phyloP scores from a whole-genome alignment of 2,329 filamentous ascomycete genomes.

The Dothiorella sarmentorum region DNA sequence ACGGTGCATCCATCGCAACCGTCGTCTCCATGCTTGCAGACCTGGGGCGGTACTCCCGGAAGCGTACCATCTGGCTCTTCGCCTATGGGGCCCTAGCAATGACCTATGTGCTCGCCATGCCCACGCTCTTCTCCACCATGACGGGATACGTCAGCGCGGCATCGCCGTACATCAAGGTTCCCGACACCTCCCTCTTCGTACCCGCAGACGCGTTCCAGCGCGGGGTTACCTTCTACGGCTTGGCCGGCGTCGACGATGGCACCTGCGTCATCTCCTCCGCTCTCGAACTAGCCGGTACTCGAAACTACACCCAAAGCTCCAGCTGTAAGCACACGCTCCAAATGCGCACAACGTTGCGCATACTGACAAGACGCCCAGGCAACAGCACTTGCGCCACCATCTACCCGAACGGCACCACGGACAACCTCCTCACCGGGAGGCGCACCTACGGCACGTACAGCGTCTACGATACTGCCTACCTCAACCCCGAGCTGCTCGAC shows the following conservation, averaged over 20 bases:
- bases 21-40: slow-evolving; percentile 29
- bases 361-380: no score
- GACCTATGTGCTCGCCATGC: slow-evolving; percentile 30
- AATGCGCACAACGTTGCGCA: not conserved
- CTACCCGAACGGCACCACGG: not conserved
- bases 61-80: slow-evolving; percentile 27
- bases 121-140: slow-evolving; percentile 35
- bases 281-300: not conserved
- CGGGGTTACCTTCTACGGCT: not conserved
- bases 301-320: not conserved
- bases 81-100: slow-evolving; percentile 33
- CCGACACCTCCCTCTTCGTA: not conserved
- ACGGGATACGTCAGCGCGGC: slow-evolving; percentile 34
- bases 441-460: no score
- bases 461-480: not conserved
- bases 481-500: not conserved
- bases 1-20: slow-evolving; percentile 26
- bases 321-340: not conserved
- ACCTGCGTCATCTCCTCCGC: not conserved
- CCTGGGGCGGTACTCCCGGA: slow-evolving; percentile 25
- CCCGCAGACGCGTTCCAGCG: not conserved
- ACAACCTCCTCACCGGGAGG: no score
- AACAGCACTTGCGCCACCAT: not conserved
- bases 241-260: not conserved
- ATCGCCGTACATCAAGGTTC: not conserved